A percentile compares a stretch with the other conserved stretches of the same genome.
Conservation (phyloP, 306 rosid species). For the Malus sylvestris region DNA sequence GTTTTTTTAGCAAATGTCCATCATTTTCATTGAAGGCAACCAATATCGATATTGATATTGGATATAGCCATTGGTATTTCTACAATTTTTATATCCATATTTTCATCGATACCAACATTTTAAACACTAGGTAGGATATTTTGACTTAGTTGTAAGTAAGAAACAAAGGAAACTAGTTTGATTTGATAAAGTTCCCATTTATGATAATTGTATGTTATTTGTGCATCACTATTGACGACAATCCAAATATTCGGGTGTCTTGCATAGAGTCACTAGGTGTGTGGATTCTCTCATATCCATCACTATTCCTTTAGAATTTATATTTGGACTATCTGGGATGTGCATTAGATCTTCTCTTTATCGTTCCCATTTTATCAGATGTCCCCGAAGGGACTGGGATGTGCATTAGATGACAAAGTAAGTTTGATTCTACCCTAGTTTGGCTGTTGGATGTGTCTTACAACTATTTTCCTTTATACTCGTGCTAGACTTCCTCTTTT, state of each 20-base stretch:
- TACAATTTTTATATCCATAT: no score
- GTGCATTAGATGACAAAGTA: constrained; percentile 96
- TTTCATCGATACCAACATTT: no score
- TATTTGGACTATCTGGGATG: constrained; percentile 82
- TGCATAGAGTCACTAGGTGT: constrained; percentile 87
- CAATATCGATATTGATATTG: no score
- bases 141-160: constrained; percentile 5
- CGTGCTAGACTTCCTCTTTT: background rate
- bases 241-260: constrained; percentile 72
- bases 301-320: constrained; percentile 60
- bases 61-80: no score
- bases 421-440: constrained; percentile 8
- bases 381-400: background rate
- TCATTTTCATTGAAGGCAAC: no score
- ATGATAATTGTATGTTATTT: constrained; percentile 62
- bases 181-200: background rate
- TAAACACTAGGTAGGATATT: constrained; percentile 42
- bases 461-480: background rate
- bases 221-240: constrained; percentile 93
- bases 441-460: background rate
- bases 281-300: constrained; percentile 91
- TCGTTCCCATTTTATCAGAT: no score
- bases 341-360: no score
- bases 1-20: no score
- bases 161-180: background rate